Base-by-base conservation (phyloP, 352 stramenopile species). In the Aphanomyces stellatus region DNA sequence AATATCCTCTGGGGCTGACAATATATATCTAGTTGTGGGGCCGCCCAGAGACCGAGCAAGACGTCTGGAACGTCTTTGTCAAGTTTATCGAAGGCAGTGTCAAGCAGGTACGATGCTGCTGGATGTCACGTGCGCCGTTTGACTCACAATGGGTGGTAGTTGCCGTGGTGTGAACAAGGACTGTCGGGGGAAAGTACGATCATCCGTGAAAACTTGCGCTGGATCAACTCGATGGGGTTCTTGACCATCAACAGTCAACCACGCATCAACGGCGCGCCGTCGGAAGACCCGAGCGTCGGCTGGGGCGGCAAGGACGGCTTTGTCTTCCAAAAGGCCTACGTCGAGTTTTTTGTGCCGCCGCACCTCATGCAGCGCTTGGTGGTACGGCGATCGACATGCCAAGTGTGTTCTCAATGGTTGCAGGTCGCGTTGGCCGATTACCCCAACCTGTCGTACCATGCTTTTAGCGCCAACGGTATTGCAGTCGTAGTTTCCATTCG, bases 291-390 rank as follows among this genome's bases (percentile, higher is more conserved):
- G 42, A 79, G 76, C 33, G 97, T 98, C 73, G 97, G 97, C 35
- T 99, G 97, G 97, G 96, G 96, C 68, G 92, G 94, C 17, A 77
- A 87, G 51, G 86, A 95, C 56, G 97, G 97, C 25, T 88, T 95
- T 57, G 95, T 99, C 30, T 99, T 99, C 80, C 97, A 99, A 81
- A 99, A 99, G 82, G 96, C 94, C 6, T 99, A 99, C 78, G 90
- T 98, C 59, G 97, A 99, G 79, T 99, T 97, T 76, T 99, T 99
- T 74, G 86, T 90, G 27, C 94, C 87, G 31, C 95, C 95, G 24
- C 73, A 74, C 15, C 80, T 92, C 66, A 79, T 94, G 19, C 71
- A 72, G 17, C 79, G 90, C 59, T 73, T 90, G 15, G 70, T 90
- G 8, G 79, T 70, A 46, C 73, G 79, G 11, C 42, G 28, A 62